Conservation (phyloP, 2,329 filamentous ascomycete species). For the Talaromyces funiculosus region DNA sequence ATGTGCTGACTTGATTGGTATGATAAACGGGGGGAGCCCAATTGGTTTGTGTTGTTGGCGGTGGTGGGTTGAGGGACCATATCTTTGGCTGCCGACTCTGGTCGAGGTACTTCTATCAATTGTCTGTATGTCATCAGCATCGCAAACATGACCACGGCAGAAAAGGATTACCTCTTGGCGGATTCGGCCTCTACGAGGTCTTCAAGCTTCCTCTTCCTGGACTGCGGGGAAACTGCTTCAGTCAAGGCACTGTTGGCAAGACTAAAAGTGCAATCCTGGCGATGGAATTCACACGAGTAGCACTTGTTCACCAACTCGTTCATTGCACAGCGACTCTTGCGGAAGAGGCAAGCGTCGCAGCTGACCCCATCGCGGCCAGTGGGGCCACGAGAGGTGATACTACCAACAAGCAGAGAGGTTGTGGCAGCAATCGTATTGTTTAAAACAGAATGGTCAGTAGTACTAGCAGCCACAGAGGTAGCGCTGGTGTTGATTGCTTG, state of each 20-base stretch:
- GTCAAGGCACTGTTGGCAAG: conserved; percentile 20
- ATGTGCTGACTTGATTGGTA: conserved; percentile 38
- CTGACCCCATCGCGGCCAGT: conserved; percentile 32
- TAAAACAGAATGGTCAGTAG: conserved; percentile 19
- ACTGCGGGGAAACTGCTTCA: conserved; percentile 19
- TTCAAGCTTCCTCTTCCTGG: conserved; percentile 39
- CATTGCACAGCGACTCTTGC: conserved; percentile 41
- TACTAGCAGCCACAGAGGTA: conserved; percentile 15
- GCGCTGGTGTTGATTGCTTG: not conserved
- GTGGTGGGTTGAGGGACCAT: conserved; percentile 14
- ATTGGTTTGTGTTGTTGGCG: conserved; percentile 13
- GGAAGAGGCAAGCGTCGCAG: conserved; percentile 39
- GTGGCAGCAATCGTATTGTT: not conserved
- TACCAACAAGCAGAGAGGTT: conserved; percentile 15
- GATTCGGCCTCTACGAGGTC: conserved; percentile 27
- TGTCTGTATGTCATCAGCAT: conserved; percentile 17
- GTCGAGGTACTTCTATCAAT: conserved; percentile 17
- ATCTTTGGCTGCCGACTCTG: conserved; percentile 19
- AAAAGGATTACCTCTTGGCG: conserved; percentile 30
- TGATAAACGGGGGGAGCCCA: conserved; percentile 28
- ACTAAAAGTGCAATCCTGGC: conserved; percentile 40
- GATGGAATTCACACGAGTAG: conserved; percentile 41
- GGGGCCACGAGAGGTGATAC: conserved; percentile 23
- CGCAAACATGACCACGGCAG: not conserved
- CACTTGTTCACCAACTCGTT: conserved; percentile 41